Percentiles rank a stretch among this genome's conserved stretches.
Conservation (phyloP, 2,329 filamentous ascomycete genomes). For the Nigrospora oryzae region DNA sequence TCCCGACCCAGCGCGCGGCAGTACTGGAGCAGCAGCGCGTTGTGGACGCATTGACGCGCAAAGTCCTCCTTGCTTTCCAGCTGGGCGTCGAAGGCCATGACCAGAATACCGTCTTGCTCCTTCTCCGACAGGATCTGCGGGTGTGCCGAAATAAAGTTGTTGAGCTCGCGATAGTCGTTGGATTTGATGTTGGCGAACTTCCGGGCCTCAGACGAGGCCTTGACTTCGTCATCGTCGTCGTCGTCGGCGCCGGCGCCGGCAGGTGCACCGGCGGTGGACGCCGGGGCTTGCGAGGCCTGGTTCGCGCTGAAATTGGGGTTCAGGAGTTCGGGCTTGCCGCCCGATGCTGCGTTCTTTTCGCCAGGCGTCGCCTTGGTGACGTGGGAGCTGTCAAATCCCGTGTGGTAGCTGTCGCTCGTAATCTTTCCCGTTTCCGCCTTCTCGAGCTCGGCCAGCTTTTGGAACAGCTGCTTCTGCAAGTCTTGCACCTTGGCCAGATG, state of each 20-base stretch:
- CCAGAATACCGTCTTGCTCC: constrained; percentile 83
- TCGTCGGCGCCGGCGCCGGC: constrained; percentile 21
- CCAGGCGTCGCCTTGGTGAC: constrained; percentile 39
- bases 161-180: constrained; percentile 63
- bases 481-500: constrained; percentile 72
- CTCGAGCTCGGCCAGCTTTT: constrained; percentile 73
- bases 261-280: constrained; percentile 2
- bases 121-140: constrained; percentile 72
- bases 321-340: constrained; percentile 60
- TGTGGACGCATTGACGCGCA: constrained; percentile 82
- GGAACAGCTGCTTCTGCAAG: constrained; percentile 66
- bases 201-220: constrained; percentile 70
- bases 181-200: constrained; percentile 72
- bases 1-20: constrained; percentile 83
- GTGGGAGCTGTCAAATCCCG: constrained; percentile 82
- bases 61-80: constrained; percentile 69
- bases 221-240: constrained; percentile 61
- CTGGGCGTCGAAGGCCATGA: constrained; percentile 85
- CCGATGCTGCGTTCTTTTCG: constrained; percentile 31
- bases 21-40: constrained; percentile 88
- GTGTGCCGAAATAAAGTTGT: constrained; percentile 72
- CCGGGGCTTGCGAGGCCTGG: constrained; percentile 13
- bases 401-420: constrained; percentile 82
- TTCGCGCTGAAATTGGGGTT: constrained; percentile 52
- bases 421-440: constrained; percentile 83